Evolutionary conservation across 345 rosid species (phyloP), one percentile per base, ranked within the genome.

Genomic region (Camelina sativa): DNA sequence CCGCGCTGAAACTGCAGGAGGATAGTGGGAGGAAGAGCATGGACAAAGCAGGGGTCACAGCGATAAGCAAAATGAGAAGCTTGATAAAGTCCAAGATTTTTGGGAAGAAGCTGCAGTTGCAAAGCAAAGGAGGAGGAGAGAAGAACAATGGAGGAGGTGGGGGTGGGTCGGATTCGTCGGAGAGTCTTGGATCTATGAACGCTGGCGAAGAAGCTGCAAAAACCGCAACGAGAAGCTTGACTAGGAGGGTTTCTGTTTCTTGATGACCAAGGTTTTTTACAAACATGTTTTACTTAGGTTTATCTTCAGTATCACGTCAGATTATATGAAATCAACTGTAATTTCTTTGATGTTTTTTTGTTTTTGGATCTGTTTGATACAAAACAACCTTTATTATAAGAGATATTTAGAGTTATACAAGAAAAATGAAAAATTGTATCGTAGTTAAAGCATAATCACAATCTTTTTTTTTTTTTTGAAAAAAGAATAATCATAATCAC

Each of bases 131-230:
- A 76, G 71, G 79, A 58, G 73, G 25, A 43, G 62, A 53, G 23
- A 84, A 85, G 84, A 83, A 86, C 17, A 74, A 75, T 72, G 88
- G 85, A 75, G 87, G 88, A 20, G 85, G 84, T 11, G 86, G 84
- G 28, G 91, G 96, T 28, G 30, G 37, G 8, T 92, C 97, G 2
- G 97, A 90, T 69, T 92, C 97, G 5, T 87, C 96, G 0, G 97
- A 85, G 35, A 83, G 91, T 63, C 83, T 85, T 20, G 92, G 87
- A 44, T 89, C 93, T 32, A 79, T 84, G 40, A 81, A 80, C 19
- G 53, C 67, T 50, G 53, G 19, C 6, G 78, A 85, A 0, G 97
- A 88, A 59, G 84, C 82, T 38, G 80, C 73, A 3, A 70, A 76
- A 59, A 88, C 88, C 28, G 84, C 77, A 2, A 89, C 92, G 5